phyloP scores from a whole-genome alignment of 805 yeast species.

The Saccharomycopsis fodiens region DNA sequence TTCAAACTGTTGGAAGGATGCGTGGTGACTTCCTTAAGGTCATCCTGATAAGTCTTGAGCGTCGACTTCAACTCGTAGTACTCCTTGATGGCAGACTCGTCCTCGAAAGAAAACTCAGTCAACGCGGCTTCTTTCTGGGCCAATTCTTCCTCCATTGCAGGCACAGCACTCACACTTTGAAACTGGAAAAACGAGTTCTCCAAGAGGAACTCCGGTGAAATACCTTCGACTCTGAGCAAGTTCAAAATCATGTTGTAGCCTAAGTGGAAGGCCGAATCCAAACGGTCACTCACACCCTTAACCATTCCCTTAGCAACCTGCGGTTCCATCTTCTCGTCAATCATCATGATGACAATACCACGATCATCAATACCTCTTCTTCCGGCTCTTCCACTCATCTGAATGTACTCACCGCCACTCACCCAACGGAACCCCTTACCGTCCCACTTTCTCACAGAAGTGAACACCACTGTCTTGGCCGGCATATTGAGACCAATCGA shows the following conservation, averaged over 20 bases:
- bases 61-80: conserved; percentile 78
- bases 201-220: conserved; percentile 95
- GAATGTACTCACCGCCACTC: conserved; percentile 98
- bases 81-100: conserved; percentile 66
- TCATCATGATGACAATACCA: conserved; percentile 99
- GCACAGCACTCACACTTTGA: conserved; percentile 88
- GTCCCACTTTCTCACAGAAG: conserved; percentile 97
- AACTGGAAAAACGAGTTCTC: conserved; percentile 92
- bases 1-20: conserved; percentile 86
- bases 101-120: conserved; percentile 52
- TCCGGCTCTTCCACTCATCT: conserved; percentile 99
- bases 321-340: conserved; percentile 99
- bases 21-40: conserved; percentile 72
- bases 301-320: conserved; percentile 99
- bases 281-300: conserved; percentile 95
- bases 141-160: conserved; percentile 65
- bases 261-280: conserved; percentile 95
- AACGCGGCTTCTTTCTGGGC: conserved; percentile 44
- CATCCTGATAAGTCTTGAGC: conserved; percentile 60
- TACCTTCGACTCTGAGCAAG: conserved; percentile 94
- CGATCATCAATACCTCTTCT: conserved; percentile 99
- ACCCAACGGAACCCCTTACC: conserved; percentile 98
- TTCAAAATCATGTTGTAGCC: conserved; percentile 97
- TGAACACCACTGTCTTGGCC: conserved; percentile 96
- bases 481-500: conserved; percentile 99